These are phyloP conservation scores for Clavulina sp. DNA, from an alignment of 768 basidiomycete species.

Conservation along the genomic window DNA sequence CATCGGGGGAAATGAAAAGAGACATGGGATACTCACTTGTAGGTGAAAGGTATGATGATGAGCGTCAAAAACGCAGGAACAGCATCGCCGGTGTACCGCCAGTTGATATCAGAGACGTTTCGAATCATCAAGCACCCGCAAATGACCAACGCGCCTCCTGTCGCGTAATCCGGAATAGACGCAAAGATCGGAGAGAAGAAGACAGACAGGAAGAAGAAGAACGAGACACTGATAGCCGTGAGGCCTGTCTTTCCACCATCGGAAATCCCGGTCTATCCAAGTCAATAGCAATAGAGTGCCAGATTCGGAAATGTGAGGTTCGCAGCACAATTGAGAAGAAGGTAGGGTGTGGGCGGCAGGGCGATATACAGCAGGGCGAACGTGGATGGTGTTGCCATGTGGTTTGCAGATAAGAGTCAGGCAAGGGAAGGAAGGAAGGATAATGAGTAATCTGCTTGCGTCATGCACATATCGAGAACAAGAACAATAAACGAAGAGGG, in stretches of 20 bases:
- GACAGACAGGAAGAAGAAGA: conserved; percentile 66
- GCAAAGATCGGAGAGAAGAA: conserved; percentile 86
- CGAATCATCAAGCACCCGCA: not conserved
- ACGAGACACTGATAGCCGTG: conserved; percentile 51
- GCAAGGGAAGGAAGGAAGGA: too few species aligned
- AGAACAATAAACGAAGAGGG: too few species aligned
- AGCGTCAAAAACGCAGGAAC: conserved; percentile 74
- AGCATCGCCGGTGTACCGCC: conserved; percentile 76
- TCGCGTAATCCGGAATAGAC: conserved; percentile 75
- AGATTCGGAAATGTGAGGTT: not conserved
- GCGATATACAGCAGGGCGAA: too few species aligned
- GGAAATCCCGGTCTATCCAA: conserved; percentile 13
- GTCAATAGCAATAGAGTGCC: not conserved
- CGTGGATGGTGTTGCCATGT: too few species aligned
- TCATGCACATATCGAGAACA: too few species aligned
- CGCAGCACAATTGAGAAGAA: too few species aligned
- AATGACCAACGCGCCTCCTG: conserved; percentile 68
- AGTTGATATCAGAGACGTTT: conserved; percentile 75
- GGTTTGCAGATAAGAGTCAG: too few species aligned
- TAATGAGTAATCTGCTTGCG: too few species aligned
- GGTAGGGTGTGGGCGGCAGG: not conserved
- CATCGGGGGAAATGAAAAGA: not conserved
- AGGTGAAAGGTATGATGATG: conserved; percentile 38
- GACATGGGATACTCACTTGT: conserved; percentile 9
- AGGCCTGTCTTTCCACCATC: conserved; percentile 84